phyloP scores from a whole-genome alignment of 2,329 filamentous ascomycete species.

The Coniochaeta sp. region DNA sequence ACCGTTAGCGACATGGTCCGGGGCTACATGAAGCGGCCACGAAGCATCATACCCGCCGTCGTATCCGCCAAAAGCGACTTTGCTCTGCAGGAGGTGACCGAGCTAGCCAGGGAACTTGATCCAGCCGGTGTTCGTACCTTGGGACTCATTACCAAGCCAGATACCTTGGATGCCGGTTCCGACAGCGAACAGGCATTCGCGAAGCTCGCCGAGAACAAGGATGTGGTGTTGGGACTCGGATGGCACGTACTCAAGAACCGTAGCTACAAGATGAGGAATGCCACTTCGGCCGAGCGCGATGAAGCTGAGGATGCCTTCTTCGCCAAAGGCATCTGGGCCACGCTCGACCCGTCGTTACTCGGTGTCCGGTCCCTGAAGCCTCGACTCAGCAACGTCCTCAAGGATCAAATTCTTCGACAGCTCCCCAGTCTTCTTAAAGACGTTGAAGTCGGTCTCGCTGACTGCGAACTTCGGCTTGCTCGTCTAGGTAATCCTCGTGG shows the following conservation, averaged over 20 bases:
- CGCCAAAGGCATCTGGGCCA: slow-evolving; percentile 29
- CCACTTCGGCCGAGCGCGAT: slow-evolving; percentile 21
- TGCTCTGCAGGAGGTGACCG: slow-evolving; percentile 51
- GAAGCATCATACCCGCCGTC: slow-evolving; percentile 55
- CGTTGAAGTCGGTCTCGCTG: slow-evolving; percentile 27
- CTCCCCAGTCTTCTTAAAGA: slow-evolving; percentile 38
- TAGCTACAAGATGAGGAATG: slow-evolving; percentile 24
- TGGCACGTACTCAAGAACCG: slow-evolving; percentile 47
- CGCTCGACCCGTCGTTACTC: slow-evolving; percentile 24
- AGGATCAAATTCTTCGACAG: slow-evolving; percentile 36
- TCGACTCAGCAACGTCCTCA: slow-evolving; percentile 44
- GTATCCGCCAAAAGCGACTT: slow-evolving; percentile 50
- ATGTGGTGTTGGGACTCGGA: slow-evolving; percentile 40
- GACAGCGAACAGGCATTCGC: slow-evolving; percentile 31
- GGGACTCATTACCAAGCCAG: slow-evolving; percentile 53
- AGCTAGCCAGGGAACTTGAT: slow-evolving; percentile 33
- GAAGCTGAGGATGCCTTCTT: slow-evolving; percentile 36
- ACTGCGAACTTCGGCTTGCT: slow-evolving; percentile 29
- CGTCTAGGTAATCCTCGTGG: slow-evolving; percentile 41
- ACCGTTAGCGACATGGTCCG: slow-evolving; percentile 40
- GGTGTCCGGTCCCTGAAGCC: slow-evolving; percentile 41
- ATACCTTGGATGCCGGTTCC: slow-evolving; percentile 28
- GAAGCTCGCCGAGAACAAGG: slow-evolving; percentile 34
- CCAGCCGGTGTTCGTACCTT: slow-evolving; percentile 34
- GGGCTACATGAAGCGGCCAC: slow-evolving; percentile 46